Evolutionary conservation across 1,139 yeast species (phyloP).

Genomic region (Blastobotrys serpentis): DNA sequence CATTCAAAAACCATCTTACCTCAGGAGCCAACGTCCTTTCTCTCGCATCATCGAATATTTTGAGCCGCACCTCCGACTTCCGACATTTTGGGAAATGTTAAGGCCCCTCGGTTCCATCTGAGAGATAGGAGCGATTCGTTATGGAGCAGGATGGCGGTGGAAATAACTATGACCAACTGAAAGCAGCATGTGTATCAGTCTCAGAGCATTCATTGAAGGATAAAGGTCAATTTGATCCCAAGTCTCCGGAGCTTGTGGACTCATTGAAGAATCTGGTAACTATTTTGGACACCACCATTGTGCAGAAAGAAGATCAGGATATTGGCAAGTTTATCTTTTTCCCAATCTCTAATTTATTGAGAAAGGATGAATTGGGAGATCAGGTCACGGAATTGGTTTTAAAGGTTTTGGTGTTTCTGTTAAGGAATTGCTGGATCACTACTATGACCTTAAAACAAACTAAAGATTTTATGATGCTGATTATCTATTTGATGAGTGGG

Average conservation of each 20-base stretch:
- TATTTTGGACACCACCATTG: slow-evolving; percentile 19
- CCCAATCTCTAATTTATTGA: slow-evolving; percentile 55
- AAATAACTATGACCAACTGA: not conserved
- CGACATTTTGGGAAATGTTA: no score
- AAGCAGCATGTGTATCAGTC: slow-evolving; percentile 15
- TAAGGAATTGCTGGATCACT: slow-evolving; percentile 51
- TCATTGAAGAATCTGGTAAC: slow-evolving; percentile 31
- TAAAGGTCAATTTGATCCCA: slow-evolving; percentile 9
- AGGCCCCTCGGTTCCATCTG: no score
- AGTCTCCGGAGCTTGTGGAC: slow-evolving; percentile 31
- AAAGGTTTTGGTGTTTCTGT: slow-evolving; percentile 43
- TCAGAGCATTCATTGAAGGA: slow-evolving; percentile 15
- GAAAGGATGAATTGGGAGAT: slow-evolving; percentile 43
- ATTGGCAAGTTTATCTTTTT: slow-evolving; percentile 64
- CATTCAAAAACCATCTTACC: no score
- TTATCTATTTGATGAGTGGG: slow-evolving; percentile 49
- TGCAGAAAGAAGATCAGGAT: slow-evolving; percentile 33
- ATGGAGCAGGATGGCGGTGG: not conserved
- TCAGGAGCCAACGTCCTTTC: no score
- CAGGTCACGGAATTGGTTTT: slow-evolving; percentile 47
- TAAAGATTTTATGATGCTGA: slow-evolving; percentile 50
- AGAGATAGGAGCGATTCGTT: no score
- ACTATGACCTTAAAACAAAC: slow-evolving; percentile 44
- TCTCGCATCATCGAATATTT: no score
- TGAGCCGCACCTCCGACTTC: no score